Evolutionary conservation across 2,329 filamentous ascomycete genomes (phyloP).

Genomic region (Raffaelea albimanens): DNA sequence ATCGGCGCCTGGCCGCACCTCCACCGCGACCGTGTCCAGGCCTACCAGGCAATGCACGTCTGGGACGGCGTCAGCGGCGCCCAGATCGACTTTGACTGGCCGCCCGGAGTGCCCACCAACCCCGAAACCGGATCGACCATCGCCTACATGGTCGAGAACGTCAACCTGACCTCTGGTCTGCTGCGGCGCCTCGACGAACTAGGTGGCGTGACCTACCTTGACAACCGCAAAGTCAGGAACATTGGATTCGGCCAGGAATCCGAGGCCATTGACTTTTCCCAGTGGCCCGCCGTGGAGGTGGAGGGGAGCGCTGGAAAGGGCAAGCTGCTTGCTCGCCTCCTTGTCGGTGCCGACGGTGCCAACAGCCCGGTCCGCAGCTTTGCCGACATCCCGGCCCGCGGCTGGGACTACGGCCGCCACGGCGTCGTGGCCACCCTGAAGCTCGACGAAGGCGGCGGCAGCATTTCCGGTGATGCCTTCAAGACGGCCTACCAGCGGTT

Average conservation of each 20-base stretch:
- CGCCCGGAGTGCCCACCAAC: constrained; percentile 30
- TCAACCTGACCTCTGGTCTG: constrained; percentile 75
- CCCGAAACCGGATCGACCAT: constrained; percentile 47
- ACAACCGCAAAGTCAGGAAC: constrained; percentile 66
- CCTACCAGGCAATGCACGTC: constrained; percentile 93
- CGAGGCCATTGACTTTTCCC: constrained; percentile 60
- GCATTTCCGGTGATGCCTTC: constrained; percentile 27
- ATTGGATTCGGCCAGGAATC: constrained; percentile 59
- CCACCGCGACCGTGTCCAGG: constrained; percentile 63
- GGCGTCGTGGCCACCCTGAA: constrained; percentile 85
- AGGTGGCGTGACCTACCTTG: constrained; percentile 60
- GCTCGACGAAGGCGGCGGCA: constrained; percentile 50
- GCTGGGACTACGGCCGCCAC: constrained; percentile 89
- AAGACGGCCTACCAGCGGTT: constrained; percentile 93
- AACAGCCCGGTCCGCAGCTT: constrained; percentile 90
- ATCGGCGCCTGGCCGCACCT: constrained; percentile 84
- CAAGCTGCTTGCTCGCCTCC: constrained; percentile 66
- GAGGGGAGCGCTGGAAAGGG: constrained; percentile 41
- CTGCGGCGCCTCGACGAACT: constrained; percentile 62
- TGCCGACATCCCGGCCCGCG: constrained; percentile 72
- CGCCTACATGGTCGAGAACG: constrained; percentile 94
- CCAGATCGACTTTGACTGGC: constrained; percentile 81
- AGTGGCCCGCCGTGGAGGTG: constrained; percentile 79
- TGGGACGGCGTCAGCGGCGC: constrained; percentile 92
- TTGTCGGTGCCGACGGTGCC: constrained; percentile 88